phyloP scores from a whole-genome alignment of 257 asterid genomes.

The Solanum phureja region DNA sequence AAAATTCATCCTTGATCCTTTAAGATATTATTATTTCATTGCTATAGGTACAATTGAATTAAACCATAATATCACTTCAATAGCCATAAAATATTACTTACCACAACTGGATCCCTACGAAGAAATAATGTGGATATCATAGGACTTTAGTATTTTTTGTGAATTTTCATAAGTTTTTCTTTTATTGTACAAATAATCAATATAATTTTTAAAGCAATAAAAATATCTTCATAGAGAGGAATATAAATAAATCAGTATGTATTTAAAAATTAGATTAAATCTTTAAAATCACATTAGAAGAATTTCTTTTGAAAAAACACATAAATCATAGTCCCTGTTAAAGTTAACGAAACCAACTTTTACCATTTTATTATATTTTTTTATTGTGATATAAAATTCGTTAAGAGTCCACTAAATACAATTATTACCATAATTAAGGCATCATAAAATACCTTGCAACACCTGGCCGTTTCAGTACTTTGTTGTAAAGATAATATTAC shows the following conservation, averaged over 20 bases:
- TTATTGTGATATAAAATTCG: not conserved
- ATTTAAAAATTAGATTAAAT: too few relatives aligned
- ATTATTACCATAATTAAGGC: not conserved
- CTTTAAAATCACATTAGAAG: not conserved
- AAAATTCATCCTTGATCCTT: not conserved
- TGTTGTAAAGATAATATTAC: not conserved
- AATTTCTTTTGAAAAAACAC: not conserved
- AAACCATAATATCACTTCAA: not conserved
- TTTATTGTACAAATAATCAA: too few relatives aligned
- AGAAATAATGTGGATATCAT: too few relatives aligned
- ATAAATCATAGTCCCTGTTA: not conserved
- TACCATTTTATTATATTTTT: not conserved
- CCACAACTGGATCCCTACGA: not conserved
- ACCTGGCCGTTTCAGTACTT: not conserved
- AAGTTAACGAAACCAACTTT: not conserved
- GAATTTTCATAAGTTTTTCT: too few relatives aligned
- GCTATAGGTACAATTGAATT: not conserved
- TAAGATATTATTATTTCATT: not conserved
- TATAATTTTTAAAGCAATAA: too few relatives aligned
- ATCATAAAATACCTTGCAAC: not conserved
- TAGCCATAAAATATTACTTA: not conserved
- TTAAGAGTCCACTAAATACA: not conserved
- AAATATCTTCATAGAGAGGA: not conserved
- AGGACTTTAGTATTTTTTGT: too few relatives aligned
- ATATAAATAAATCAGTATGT: not conserved